Conservation (phyloP, 805 yeast genomes). For the Cyberlindnera saturnus region DNA sequence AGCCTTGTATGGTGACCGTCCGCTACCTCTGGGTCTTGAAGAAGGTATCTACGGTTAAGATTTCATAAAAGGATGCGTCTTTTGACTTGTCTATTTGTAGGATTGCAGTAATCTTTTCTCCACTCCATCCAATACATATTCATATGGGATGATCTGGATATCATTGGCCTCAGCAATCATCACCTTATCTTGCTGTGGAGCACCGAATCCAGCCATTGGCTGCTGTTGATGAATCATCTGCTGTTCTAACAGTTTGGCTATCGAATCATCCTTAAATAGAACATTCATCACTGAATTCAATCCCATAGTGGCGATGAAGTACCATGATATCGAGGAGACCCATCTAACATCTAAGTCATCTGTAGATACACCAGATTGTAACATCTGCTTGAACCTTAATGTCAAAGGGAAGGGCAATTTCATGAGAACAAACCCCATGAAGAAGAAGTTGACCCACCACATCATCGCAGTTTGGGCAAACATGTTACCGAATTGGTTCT, state of each 20-base stretch:
- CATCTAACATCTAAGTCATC: conserved; percentile 83
- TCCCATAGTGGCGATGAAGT: conserved; percentile 82
- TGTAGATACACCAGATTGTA: conserved; percentile 82
- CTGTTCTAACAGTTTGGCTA: conserved; percentile 35
- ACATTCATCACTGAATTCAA: conserved; percentile 73
- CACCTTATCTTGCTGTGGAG: conserved; percentile 44
- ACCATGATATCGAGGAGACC: conserved; percentile 95
- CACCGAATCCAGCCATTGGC: conserved; percentile 37
- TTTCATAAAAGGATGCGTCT: background rate
- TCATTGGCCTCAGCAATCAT: conserved; percentile 71
- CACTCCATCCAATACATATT: conserved; percentile 50
- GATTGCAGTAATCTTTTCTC: conserved; percentile 46
- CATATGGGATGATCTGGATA: conserved; percentile 55
- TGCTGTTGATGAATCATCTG: conserved; percentile 23
- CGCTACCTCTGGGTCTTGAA: conserved; percentile 62
- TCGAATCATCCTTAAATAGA: conserved; percentile 45
- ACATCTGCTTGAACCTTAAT: conserved; percentile 81
- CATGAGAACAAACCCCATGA: conserved; percentile 85
- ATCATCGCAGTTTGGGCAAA: conserved; percentile 90
- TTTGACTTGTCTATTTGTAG: background rate
- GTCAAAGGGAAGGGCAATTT: conserved; percentile 90
- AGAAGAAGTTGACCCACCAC: conserved; percentile 95
- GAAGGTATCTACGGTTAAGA: conserved; percentile 66
- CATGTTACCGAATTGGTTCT: conserved; percentile 74
- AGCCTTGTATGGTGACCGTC: conserved; percentile 75